Evolutionary conservation across 805 yeast species (phyloP).

Genomic region (Candida fluviatilis): DNA sequence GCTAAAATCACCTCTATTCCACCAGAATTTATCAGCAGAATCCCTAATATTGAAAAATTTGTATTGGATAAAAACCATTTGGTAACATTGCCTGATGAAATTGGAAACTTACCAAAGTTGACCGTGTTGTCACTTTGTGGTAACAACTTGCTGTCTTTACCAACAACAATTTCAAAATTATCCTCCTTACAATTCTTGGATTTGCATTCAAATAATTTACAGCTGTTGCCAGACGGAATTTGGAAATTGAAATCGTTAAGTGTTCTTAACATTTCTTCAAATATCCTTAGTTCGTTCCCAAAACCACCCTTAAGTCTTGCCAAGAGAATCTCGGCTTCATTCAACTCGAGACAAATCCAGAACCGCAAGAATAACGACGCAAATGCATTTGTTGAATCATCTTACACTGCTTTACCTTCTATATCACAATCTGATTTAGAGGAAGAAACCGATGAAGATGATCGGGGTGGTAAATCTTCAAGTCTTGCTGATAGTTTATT

Average conservation of each 20-base stretch:
- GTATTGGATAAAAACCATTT: slow-evolving; percentile 79
- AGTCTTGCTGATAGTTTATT: slow-evolving; percentile 47
- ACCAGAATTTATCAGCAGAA: slow-evolving; percentile 52
- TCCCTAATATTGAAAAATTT: slow-evolving; percentile 67
- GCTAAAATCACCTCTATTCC: slow-evolving; percentile 80
- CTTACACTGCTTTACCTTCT: slow-evolving; percentile 1
- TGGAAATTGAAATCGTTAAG: slow-evolving; percentile 60
- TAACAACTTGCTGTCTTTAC: slow-evolving; percentile 71
- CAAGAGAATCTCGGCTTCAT: slow-evolving; percentile 28
- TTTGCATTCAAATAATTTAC: slow-evolving; percentile 79
- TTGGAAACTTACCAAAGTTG: slow-evolving; percentile 56
- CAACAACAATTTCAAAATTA: slow-evolving; percentile 59
- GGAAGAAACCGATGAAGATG: slow-evolving; percentile 5
- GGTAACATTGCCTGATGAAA: slow-evolving; percentile 66
- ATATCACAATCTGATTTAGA: neutral
- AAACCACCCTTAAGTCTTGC: slow-evolving; percentile 39
- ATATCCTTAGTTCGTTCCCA: slow-evolving; percentile 59
- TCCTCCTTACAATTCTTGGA: slow-evolving; percentile 63
- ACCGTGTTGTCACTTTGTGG: slow-evolving; percentile 65
- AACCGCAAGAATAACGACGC: neutral
- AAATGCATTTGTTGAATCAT: neutral
- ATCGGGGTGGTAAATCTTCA: slow-evolving; percentile 2
- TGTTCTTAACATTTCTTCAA: slow-evolving; percentile 68
- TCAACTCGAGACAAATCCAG: slow-evolving; percentile 15
- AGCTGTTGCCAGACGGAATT: slow-evolving; percentile 59